Percentiles rank a stretch among this genome's conserved stretches.
These are phyloP conservation scores for Eucalyptus erythrocorys DNA, from an alignment of 345 rosid species.

Conservation along the genomic window DNA sequence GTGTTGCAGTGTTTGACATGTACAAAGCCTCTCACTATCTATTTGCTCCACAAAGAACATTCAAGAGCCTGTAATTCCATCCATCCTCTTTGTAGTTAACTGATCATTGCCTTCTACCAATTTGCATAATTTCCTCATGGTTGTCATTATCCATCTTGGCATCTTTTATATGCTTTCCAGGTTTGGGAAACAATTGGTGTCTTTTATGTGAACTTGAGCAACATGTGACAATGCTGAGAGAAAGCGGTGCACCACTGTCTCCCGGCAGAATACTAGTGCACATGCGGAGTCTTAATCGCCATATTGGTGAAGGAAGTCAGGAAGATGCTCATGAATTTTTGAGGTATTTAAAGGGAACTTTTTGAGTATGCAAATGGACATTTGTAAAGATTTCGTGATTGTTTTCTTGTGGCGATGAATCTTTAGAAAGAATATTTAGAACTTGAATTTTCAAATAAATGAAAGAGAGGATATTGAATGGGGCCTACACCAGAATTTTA, in stretches of 20 bases:
- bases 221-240: constrained; percentile 62
- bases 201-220: constrained; percentile 89
- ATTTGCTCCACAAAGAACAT: constrained; percentile 59
- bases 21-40: constrained; percentile 69
- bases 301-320: constrained; percentile 78
- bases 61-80: constrained; percentile 59
- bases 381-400: background rate
- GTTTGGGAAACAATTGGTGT: constrained; percentile 67
- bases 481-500: background rate
- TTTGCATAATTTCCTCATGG: background rate
- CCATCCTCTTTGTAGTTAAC: background rate
- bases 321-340: constrained; percentile 91
- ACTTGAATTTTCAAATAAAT: background rate
- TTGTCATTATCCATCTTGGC: background rate
- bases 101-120: background rate
- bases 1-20: constrained; percentile 74
- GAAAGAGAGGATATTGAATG: background rate
- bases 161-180: constrained; percentile 13
- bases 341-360: constrained; percentile 28
- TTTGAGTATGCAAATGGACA: background rate
- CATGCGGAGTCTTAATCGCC: constrained; percentile 53
- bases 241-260: constrained; percentile 60
- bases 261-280: constrained; percentile 56
- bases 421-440: background rate
- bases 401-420: background rate